phyloP scores from a whole-genome alignment of 2,329 filamentous ascomycete genomes.

The Clonostachys chloroleuca region DNA sequence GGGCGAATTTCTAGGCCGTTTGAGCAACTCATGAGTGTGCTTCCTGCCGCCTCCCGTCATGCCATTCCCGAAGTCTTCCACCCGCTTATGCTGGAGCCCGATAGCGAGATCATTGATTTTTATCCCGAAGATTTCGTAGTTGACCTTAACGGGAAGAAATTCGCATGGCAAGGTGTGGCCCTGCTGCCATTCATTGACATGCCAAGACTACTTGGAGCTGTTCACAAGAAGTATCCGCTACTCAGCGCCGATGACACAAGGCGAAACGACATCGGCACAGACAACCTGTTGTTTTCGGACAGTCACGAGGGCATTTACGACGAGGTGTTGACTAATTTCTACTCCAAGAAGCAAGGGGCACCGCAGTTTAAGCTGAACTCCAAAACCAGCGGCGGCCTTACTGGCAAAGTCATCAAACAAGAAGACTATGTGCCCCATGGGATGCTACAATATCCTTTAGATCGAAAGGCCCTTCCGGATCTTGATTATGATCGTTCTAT shows the following conservation, averaged over 20 bases:
- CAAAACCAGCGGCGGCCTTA: constrained; percentile 69
- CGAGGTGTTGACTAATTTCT: constrained; percentile 79
- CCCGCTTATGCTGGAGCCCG: constrained; percentile 78
- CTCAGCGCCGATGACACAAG: constrained; percentile 71
- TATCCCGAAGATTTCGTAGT: constrained; percentile 93
- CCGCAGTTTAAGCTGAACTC: constrained; percentile 70
- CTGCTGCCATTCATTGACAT: constrained; percentile 96
- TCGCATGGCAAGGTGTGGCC: constrained; percentile 95
- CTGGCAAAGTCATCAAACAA: constrained; percentile 78
- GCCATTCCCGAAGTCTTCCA: constrained; percentile 87
- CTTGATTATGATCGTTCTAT: constrained; percentile 84
- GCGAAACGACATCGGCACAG: constrained; percentile 76
- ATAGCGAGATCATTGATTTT: constrained; percentile 94
- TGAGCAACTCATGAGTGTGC: constrained; percentile 96
- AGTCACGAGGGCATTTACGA: constrained; percentile 76
- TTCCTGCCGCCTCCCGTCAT: constrained; percentile 89
- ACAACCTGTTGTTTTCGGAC: constrained; percentile 81
- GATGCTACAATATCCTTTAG: constrained; percentile 72
- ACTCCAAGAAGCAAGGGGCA: constrained; percentile 77
- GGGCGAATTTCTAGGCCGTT: constrained; percentile 86
- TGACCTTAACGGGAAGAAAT: constrained; percentile 96
- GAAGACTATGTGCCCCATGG: constrained; percentile 82
- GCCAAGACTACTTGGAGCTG: constrained; percentile 75
- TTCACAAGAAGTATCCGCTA: constrained; percentile 76
- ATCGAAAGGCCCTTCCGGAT: constrained; percentile 65